Percentiles rank a stretch among this genome's conserved stretches.
Evolutionary conservation across 371 early-diverging fungal species (phyloP).

Genomic region (Syncephalastrum contaminatum): DNA sequence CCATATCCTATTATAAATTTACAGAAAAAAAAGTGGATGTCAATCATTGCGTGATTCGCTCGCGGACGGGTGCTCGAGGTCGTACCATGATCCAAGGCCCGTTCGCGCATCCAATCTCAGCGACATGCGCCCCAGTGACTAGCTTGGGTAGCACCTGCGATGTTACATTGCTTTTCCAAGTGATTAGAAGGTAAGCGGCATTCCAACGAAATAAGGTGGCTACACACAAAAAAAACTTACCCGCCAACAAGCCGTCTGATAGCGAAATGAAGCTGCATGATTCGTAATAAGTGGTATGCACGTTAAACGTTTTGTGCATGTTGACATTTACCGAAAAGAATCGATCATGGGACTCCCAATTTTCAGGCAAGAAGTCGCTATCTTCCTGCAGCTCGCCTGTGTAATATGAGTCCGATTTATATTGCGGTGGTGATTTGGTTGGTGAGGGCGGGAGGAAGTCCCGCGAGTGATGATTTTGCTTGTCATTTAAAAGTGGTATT

Average conservation of each 20-base stretch:
- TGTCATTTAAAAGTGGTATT: not conserved
- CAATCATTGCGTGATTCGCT: not conserved
- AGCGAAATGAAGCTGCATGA: conserved; percentile 23
- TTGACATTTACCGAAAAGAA: conserved; percentile 16
- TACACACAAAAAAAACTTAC: conserved; percentile 7
- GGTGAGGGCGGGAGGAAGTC: too few relatives aligned
- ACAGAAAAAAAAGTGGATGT: conserved; percentile 4
- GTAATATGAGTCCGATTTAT: too few relatives aligned
- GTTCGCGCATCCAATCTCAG: conserved; percentile 22
- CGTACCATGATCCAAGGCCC: conserved; percentile 25
- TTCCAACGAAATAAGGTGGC: not conserved
- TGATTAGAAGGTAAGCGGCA: conserved; percentile 2
- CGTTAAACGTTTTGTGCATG: not conserved
- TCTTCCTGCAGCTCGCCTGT: not conserved
- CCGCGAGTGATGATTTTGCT: too few relatives aligned
- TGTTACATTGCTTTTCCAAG: conserved; percentile 11
- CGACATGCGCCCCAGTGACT: conserved; percentile 14
- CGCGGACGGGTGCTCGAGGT: not conserved
- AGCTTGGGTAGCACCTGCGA: conserved; percentile 14
- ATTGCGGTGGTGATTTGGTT: too few relatives aligned
- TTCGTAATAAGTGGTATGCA: conserved; percentile 3
- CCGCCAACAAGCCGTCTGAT: conserved; percentile 16
- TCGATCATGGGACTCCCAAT: conserved; percentile 19
- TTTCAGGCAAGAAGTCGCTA: conserved; percentile 22
- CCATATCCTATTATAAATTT: conserved; percentile 35